phyloP scores from a whole-genome alignment of 495 filamentous ascomycete genomes.

The Pyrenula aspistea region DNA sequence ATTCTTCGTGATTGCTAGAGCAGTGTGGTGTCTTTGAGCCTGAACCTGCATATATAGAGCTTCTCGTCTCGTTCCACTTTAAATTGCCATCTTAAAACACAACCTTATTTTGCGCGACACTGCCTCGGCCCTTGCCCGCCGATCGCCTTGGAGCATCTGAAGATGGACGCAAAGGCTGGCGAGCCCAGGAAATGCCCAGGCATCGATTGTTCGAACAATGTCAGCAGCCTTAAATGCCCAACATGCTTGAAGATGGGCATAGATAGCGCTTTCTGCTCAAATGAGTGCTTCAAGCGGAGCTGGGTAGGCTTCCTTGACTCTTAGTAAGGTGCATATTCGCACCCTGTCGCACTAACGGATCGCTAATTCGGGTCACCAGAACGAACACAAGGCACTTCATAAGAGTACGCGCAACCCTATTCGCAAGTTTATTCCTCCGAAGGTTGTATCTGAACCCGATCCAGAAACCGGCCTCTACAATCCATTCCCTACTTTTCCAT shows the following conservation, averaged over 20 bases:
- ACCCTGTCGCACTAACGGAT: slow-evolving; percentile 3
- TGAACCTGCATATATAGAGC: too few species aligned
- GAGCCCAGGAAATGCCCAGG: slow-evolving; percentile 65
- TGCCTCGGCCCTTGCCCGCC: not conserved
- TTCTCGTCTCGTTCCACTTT: too few species aligned
- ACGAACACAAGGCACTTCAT: slow-evolving; percentile 76
- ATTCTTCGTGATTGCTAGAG: too few species aligned
- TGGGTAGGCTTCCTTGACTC: slow-evolving; percentile 57
- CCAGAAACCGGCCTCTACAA: slow-evolving; percentile 82
- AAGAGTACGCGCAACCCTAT: slow-evolving; percentile 72
- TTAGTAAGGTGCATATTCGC: slow-evolving; percentile 15
- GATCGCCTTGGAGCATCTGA: not conserved
- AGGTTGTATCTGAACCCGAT: slow-evolving; percentile 74
- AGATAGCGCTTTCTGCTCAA: slow-evolving; percentile 92
- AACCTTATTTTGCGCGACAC: not conserved
- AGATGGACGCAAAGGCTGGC: slow-evolving; percentile 9
- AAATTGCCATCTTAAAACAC: too few species aligned
- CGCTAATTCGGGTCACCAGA: slow-evolving; percentile 34
- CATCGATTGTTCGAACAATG: slow-evolving; percentile 70
- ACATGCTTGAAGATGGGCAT: slow-evolving; percentile 84
- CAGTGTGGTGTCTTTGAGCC: too few species aligned
- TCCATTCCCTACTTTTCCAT: slow-evolving; percentile 78
- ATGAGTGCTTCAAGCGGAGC: slow-evolving; percentile 97
- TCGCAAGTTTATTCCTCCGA: slow-evolving; percentile 54
- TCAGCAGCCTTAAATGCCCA: slow-evolving; percentile 78